Evolutionary conservation across 495 filamentous ascomycete genomes (phyloP).

Genomic region (Melanomma pulvis-pyrius): DNA sequence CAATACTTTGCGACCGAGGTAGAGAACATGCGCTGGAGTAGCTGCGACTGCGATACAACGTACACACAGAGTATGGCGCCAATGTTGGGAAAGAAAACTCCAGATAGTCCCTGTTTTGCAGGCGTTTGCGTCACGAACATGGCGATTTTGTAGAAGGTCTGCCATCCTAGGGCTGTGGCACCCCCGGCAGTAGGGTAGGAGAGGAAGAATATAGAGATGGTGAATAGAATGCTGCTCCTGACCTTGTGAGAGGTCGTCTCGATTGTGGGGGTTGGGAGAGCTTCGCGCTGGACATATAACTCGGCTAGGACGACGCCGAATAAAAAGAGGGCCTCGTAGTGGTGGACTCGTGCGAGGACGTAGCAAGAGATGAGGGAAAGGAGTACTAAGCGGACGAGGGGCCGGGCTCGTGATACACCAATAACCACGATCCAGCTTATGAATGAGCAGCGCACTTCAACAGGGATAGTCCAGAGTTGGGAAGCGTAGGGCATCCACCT

Average conservation of each 20-base stretch:
- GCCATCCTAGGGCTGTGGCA: neutral
- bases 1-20: constrained; percentile 48
- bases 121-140: too few species aligned
- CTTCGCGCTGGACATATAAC: neutral
- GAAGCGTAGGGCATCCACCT: neutral
- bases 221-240: neutral
- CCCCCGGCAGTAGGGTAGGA: neutral
- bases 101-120: too few species aligned
- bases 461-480: neutral
- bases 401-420: neutral
- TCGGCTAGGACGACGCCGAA: neutral
- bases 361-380: neutral
- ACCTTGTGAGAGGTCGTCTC: neutral
- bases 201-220: neutral
- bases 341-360: neutral
- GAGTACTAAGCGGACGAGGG: neutral
- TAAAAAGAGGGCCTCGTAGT: neutral
- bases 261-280: neutral
- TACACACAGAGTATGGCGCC: neutral
- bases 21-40: constrained; percentile 23
- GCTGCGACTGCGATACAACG: neutral
- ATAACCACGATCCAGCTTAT: neutral
- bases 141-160: neutral
- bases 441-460: neutral
- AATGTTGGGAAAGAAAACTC: neutral